Evolutionary conservation across 1,284 basidiomycete genomes (phyloP).

Genomic region (Apiotrichum montevideense): DNA sequence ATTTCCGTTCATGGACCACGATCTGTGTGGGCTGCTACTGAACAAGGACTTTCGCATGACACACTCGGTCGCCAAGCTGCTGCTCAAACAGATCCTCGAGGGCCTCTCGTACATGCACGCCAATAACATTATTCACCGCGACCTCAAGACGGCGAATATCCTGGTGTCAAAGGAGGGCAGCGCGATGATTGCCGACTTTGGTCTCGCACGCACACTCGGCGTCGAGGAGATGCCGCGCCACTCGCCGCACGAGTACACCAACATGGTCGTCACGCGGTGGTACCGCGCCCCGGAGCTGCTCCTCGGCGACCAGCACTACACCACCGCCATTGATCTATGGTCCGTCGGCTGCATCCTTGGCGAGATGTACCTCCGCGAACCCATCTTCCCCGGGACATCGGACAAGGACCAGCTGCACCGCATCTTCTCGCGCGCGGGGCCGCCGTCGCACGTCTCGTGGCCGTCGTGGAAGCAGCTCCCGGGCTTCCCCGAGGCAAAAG

Average conservation of each 20-base stretch:
- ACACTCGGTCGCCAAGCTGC: slow-evolving; percentile 84
- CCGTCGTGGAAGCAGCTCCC: slow-evolving; percentile 73
- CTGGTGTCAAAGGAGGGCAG: slow-evolving; percentile 81
- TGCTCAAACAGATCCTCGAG: slow-evolving; percentile 90
- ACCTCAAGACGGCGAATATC: slow-evolving; percentile 97
- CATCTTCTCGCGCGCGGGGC: slow-evolving; percentile 84
- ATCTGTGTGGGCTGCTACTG: slow-evolving; percentile 87
- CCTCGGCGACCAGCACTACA: slow-evolving; percentile 81
- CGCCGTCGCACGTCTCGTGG: slow-evolving; percentile 66
- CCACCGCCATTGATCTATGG: slow-evolving; percentile 95
- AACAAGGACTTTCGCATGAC: slow-evolving; percentile 76
- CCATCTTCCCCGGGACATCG: slow-evolving; percentile 79
- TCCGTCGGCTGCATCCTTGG: slow-evolving; percentile 93
- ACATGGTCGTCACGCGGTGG: slow-evolving; percentile 98
- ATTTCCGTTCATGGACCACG: slow-evolving; percentile 99
- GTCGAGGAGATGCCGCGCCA: slow-evolving; percentile 46
- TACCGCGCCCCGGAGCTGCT: slow-evolving; percentile 94
- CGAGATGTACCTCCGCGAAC: slow-evolving; percentile 86
- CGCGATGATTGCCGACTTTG: slow-evolving; percentile 91
- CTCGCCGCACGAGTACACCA: slow-evolving; percentile 68
- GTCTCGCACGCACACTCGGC: slow-evolving; percentile 63
- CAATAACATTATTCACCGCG: slow-evolving; percentile 91
- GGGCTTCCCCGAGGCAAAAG: slow-evolving; percentile 64
- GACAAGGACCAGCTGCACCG: slow-evolving; percentile 86
- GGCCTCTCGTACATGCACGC: slow-evolving; percentile 93